Conservation (phyloP, 441 rosid genomes). For the Isatis lusitanica region DNA sequence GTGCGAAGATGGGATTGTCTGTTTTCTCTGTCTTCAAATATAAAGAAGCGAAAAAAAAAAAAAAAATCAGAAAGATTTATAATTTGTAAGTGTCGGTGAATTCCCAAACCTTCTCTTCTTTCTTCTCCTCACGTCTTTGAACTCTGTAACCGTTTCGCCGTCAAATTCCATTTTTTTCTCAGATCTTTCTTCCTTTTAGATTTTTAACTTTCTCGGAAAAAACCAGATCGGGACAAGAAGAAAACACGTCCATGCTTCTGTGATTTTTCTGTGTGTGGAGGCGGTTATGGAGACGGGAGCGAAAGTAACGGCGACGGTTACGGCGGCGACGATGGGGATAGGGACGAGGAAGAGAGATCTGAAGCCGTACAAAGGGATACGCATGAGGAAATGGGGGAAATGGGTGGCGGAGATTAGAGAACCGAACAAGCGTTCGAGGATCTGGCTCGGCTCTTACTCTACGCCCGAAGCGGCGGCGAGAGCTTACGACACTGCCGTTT, state of each 20-base stretch:
- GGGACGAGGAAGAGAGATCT: conserved; percentile 60
- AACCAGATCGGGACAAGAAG: not conserved
- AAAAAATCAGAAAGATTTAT: not conserved
- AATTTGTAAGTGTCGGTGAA: conserved; percentile 34
- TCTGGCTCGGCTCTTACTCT: conserved; percentile 84
- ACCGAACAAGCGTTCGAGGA: conserved; percentile 76
- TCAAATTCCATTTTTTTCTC: not conserved
- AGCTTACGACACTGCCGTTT: conserved; percentile 83
- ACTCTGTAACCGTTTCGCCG: conserved; percentile 29
- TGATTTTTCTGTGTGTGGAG: not conserved
- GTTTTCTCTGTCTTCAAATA: conserved; percentile 1
- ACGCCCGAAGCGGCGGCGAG: conserved; percentile 83
- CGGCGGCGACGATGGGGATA: conserved; percentile 40
- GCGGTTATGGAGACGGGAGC: conserved; percentile 40
- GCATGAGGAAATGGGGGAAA: conserved; percentile 93
- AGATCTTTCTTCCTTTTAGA: not conserved
- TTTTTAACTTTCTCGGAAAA: not conserved
- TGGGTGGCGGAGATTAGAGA: conserved; percentile 90
- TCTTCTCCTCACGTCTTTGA: conserved; percentile 26
- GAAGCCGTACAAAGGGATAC: conserved; percentile 73
- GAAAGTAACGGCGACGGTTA: conserved; percentile 11
- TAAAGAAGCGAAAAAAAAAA: not conserved
- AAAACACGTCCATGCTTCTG: not conserved
- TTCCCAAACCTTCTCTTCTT: conserved; percentile 15
- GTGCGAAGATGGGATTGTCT: conserved; percentile 19